Base-by-base conservation (phyloP, 2,329 filamentous ascomycete species). In the Neurospora sp. region DNA sequence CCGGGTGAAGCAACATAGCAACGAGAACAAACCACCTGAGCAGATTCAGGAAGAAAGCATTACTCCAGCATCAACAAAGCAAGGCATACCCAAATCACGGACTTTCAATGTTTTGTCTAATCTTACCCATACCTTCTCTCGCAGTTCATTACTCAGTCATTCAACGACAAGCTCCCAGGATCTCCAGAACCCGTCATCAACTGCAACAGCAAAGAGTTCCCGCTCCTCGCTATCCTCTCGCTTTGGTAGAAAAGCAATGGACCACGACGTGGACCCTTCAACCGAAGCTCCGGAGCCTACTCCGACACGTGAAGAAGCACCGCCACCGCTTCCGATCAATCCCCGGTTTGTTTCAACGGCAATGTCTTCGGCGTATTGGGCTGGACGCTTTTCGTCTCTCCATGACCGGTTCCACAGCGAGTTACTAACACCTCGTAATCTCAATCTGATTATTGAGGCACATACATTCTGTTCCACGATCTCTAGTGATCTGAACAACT, bases 361-460 rank as follows among this genome's bases (percentile, higher is more conserved):
- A 1, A 83, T 85, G 74, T 78, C 82, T 6, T 82, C 83, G 1
- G 77, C 81, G 2, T 90, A 89, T 77, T 91, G 89, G 89, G 81
- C 83, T 11, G 89, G 89, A 19, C 86, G 89, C 46, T 89, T 90
- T 75, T 79, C 83, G 68, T 79, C 86, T 2, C 78, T 90, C 0
- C 81, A 85, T 68, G 88, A 90, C 77, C 83, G 81, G n/a, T 82
- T 84, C 72, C 81, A 80, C 69, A 82, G 79, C 70, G 83, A 85
- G 73, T 74, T 74, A 2, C 73, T 78, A 1, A 73, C 70, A n/a
- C 66, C 71, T 0, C 66, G 71, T 9, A 74, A 74, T 15, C 73
- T 78, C n/a, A 67, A 72, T 13, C 68, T 70, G 9, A 43, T 77
- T n/a, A 69, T 75, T 39, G 68, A 74, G 19, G 72, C 73, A 1